phyloP scores from a whole-genome alignment of 2,329 filamentous ascomycete species.

The Dothideomycetes sp. region DNA sequence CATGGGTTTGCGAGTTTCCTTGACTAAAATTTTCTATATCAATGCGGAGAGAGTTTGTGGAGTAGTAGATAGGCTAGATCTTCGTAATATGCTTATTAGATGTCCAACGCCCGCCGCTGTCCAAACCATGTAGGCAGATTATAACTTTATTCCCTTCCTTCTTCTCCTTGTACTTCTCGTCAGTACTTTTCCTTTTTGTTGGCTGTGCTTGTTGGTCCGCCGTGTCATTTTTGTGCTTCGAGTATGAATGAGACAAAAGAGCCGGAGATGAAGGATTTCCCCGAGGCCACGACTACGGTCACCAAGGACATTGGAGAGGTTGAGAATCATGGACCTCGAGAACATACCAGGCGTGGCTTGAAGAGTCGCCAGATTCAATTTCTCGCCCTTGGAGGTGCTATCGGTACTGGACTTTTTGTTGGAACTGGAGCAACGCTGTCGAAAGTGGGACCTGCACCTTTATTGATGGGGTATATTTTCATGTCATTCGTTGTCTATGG shows the following conservation, averaged over 20 bases:
- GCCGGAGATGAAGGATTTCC: constrained; percentile 6
- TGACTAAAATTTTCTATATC: constrained; percentile 3
- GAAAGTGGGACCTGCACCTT: constrained; percentile 20
- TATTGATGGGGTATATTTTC: constrained; percentile 26
- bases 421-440: constrained; percentile 16
- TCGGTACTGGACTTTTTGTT: constrained; percentile 21
- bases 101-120: too few species aligned
- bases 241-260: not conserved
- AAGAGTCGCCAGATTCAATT: constrained; percentile 53
- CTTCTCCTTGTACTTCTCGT: not conserved
- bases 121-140: too few species aligned
- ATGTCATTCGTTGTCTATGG: constrained; percentile 28
- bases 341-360: constrained; percentile 35
- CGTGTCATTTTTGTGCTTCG: too few species aligned
- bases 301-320: constrained; percentile 7
- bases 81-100: too few species aligned
- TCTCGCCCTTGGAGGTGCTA: constrained; percentile 35
- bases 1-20: not conserved
- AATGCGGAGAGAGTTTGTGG: not conserved
- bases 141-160: not conserved
- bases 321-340: constrained; percentile 1
- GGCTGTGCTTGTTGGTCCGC: not conserved
- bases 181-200: not conserved
- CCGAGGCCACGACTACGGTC: constrained; percentile 1
- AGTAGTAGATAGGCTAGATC: constrained; percentile 1